Percentiles rank a stretch among this genome's conserved stretches.
phyloP scores from a whole-genome alignment of 2,329 filamentous ascomycete genomes.

The Knufia petricola region DNA sequence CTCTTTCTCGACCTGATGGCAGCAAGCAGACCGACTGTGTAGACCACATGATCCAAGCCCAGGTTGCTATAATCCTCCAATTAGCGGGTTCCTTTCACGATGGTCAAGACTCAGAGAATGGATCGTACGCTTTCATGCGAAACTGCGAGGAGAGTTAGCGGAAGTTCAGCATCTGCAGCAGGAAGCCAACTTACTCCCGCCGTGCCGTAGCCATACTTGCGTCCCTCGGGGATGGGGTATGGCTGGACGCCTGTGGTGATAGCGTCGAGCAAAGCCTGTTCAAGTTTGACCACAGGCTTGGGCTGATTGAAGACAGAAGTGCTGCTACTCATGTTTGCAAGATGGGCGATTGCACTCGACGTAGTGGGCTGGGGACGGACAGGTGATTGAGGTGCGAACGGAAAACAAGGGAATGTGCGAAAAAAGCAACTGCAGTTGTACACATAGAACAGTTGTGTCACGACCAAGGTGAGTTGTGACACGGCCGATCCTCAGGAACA shows the following conservation, averaged over 20 bases:
- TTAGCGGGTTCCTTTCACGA: slow-evolving; percentile 39
- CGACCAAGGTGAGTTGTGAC: slow-evolving; percentile 3
- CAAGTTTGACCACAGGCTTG: slow-evolving; percentile 19
- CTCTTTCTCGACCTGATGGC: slow-evolving; percentile 82
- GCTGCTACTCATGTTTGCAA: slow-evolving; percentile 1
- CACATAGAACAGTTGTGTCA: not conserved
- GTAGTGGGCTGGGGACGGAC: not conserved
- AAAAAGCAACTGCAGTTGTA: not conserved
- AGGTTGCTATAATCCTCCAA: slow-evolving; percentile 21
- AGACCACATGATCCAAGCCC: slow-evolving; percentile 52
- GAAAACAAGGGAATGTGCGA: not conserved
- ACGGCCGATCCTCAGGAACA: slow-evolving; percentile 10
- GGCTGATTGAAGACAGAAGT: slow-evolving; percentile 22
- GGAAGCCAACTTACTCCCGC: slow-evolving; percentile 45
- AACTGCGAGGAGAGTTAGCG: slow-evolving; percentile 39
- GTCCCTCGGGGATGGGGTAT: slow-evolving; percentile 41
- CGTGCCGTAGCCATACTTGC: slow-evolving; percentile 50
- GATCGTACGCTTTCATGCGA: slow-evolving; percentile 58
- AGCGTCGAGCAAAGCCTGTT: slow-evolving; percentile 31
- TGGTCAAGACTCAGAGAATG: not conserved
- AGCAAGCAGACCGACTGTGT: slow-evolving; percentile 82
- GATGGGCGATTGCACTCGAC: not conserved
- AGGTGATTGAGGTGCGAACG: not conserved
- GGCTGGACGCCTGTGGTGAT: slow-evolving; percentile 40
- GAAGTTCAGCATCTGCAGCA: slow-evolving; percentile 7